Percentiles rank a stretch among this genome's conserved stretches.
Conservation (phyloP, 257 asterid species). For the Striga asiatica region DNA sequence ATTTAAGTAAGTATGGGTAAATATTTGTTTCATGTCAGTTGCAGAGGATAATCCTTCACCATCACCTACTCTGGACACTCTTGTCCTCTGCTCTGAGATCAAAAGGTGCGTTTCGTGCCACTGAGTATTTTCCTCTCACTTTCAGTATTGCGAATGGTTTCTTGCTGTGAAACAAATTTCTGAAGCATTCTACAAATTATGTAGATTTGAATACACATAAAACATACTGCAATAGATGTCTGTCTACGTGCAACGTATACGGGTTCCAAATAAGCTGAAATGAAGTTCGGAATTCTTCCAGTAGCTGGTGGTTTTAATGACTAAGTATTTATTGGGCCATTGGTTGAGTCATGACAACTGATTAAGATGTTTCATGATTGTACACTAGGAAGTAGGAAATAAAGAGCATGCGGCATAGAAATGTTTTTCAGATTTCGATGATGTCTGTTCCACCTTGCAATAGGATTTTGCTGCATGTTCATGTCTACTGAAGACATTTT, state of each 20-base stretch:
- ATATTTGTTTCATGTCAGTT: constrained; percentile 12
- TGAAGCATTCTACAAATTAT: background rate
- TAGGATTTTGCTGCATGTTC: background rate
- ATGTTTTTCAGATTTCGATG: background rate
- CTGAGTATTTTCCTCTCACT: background rate
- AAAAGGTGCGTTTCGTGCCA: constrained; percentile 32
- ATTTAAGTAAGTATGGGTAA: constrained; percentile 10
- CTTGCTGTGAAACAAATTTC: background rate
- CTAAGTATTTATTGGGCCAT: constrained; percentile 1
- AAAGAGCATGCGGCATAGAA: background rate
- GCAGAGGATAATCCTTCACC: constrained; percentile 25
- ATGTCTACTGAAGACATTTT: background rate
- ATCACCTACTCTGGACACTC: constrained; percentile 22
- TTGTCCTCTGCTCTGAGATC: constrained; percentile 41
- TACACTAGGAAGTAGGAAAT: background rate
- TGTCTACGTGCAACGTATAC: background rate
- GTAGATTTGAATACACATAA: background rate
- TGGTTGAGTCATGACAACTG: background rate
- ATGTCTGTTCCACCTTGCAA: background rate
- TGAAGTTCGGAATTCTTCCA: background rate
- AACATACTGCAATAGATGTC: background rate
- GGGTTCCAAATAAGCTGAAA: constrained; percentile 5
- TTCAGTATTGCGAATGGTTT: background rate
- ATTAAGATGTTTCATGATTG: background rate
- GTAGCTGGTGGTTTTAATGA: constrained; percentile 1